phyloP scores from a whole-genome alignment of 1,284 basidiomycete species.

The Leccinum pachyderme region DNA sequence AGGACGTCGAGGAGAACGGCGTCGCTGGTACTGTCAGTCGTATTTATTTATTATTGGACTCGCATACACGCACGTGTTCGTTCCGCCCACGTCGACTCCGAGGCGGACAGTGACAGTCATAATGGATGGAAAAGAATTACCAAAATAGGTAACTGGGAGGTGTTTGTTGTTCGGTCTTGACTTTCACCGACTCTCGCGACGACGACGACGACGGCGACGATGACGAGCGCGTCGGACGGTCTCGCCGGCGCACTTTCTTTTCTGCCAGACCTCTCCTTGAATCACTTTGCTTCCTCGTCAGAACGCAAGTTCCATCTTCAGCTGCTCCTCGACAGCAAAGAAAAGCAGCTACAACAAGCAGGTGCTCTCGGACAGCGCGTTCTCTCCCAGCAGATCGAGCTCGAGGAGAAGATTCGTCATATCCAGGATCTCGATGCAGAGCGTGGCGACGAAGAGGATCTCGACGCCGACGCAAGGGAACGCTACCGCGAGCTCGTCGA shows the following conservation, averaged over 20 bases:
- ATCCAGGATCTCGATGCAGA: conserved; percentile 68
- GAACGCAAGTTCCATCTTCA: conserved; percentile 78
- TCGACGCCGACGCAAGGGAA: conserved; percentile 65
- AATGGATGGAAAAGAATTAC: conserved; percentile 21
- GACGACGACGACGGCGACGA: conserved; percentile 12
- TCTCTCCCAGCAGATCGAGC: conserved; percentile 86
- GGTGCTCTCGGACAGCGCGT: conserved; percentile 89
- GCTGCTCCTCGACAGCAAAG: conserved; percentile 81
- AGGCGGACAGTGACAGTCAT: conserved; percentile 15
- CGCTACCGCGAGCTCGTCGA: conserved; percentile 77
- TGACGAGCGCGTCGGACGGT: conserved; percentile 34
- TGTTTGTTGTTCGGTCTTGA: conserved; percentile 11
- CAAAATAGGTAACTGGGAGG: background rate
- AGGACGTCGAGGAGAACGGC: conserved; percentile 34
- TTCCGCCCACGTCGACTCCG: conserved; percentile 40
- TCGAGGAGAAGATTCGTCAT: conserved; percentile 82
- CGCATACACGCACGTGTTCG: conserved; percentile 31
- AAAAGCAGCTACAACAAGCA: conserved; percentile 86
- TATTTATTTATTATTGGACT: background rate
- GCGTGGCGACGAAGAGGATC: conserved; percentile 56
- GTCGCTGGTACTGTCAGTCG: conserved; percentile 24
- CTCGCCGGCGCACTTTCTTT: conserved; percentile 19
- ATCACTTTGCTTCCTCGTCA: conserved; percentile 47
- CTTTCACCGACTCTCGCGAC: conserved; percentile 1
- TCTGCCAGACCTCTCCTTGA: conserved; percentile 25